Conservation (phyloP, 2,329 filamentous ascomycete genomes). For the Talaromyces funiculosus region DNA sequence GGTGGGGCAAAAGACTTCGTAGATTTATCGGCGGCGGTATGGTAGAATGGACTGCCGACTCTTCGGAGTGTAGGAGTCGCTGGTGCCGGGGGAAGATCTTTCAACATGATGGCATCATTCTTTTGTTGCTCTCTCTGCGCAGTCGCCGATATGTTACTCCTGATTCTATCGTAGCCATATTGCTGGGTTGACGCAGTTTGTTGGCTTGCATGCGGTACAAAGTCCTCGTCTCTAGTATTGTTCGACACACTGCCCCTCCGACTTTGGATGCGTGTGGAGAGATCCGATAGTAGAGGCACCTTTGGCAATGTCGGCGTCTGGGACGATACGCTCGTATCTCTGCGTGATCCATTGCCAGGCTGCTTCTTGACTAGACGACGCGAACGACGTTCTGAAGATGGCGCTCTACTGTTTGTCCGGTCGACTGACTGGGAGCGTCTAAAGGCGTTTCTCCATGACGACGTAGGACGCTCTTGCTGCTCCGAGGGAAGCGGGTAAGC, state of each 20-base stretch:
- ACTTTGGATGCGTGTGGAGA: constrained; percentile 8
- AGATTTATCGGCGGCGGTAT: constrained; percentile 4
- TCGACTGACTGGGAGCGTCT: constrained; percentile 14
- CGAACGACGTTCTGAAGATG: constrained; percentile 18
- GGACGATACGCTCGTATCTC: constrained; percentile 27
- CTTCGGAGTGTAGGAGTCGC: constrained; percentile 12
- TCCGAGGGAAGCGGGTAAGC: neutral
- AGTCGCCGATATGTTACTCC: constrained; percentile 11
- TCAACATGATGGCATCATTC: neutral
- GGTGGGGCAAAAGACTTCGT: neutral
- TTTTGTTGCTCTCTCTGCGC: neutral
- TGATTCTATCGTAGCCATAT: constrained; percentile 12
- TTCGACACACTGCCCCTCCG: constrained; percentile 7
- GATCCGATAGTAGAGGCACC: constrained; percentile 20
- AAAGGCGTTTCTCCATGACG: constrained; percentile 20
- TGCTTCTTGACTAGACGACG: constrained; percentile 34
- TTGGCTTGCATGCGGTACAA: neutral
- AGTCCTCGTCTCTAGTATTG: neutral
- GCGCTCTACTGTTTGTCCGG: neutral
- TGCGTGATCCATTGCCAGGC: constrained; percentile 24
- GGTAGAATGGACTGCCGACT: constrained; percentile 7
- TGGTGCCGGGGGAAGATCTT: constrained; percentile 1
- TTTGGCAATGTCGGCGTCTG: constrained; percentile 22
- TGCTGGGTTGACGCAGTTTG: neutral
- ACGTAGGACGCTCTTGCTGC: constrained; percentile 14